phyloP scores from a whole-genome alignment of 2,329 filamentous ascomycete species.

The Colletotrichum australisinense region DNA sequence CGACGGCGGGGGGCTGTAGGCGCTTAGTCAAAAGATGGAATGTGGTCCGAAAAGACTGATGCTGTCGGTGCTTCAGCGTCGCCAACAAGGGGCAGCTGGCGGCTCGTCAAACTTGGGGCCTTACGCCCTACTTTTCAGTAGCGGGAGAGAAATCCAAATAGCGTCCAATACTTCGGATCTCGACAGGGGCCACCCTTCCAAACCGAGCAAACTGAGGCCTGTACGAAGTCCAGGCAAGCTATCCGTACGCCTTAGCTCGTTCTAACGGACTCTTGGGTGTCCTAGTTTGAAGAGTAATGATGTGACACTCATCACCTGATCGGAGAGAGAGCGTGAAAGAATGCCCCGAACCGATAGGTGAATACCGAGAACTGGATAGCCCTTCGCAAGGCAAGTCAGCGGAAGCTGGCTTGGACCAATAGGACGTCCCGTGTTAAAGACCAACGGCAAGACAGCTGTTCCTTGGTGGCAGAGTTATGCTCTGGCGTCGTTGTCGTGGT shows the following conservation, averaged over 20 bases:
- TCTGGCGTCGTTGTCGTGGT: background rate
- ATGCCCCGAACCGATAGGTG: background rate
- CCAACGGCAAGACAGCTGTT: background rate
- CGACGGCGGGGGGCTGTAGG: background rate
- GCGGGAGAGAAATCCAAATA: background rate
- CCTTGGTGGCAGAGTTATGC: conserved; percentile 2
- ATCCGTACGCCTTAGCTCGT: background rate
- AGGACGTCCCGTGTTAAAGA: background rate
- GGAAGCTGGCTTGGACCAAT: background rate
- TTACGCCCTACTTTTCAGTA: background rate
- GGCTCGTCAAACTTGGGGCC: background rate
- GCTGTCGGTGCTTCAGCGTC: conserved; percentile 1
- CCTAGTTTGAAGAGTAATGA: background rate
- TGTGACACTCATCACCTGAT: background rate
- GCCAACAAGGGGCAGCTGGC: background rate
- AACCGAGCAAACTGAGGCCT: background rate
- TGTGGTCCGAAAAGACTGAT: conserved; percentile 5
- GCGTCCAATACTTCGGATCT: background rate
- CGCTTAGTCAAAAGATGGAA: conserved; percentile 1
- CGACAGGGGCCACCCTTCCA: conserved; percentile 3
- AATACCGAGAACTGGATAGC: background rate
- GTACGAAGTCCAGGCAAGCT: background rate
- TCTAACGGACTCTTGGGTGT: background rate
- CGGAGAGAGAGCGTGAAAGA: background rate
- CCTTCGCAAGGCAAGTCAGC: conserved; percentile 6